A percentile compares a stretch with the other conserved stretches of the same genome.
phyloP scores from a whole-genome alignment of 805 yeast genomes.

The Yamadazyma tumulicola region DNA sequence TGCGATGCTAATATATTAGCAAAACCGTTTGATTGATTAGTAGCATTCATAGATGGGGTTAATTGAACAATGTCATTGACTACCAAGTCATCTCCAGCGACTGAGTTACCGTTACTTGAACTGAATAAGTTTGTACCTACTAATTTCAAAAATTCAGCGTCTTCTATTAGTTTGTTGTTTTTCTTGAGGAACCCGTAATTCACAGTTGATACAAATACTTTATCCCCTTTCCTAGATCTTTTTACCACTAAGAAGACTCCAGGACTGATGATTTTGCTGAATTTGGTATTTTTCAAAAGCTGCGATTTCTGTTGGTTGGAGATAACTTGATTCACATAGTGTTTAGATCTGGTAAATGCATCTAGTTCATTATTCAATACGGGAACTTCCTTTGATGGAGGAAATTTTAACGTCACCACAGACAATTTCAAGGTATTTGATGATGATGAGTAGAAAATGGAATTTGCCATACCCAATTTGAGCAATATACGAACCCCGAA shows the following conservation, averaged over 20 bases:
- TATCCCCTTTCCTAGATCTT: slow-evolving; percentile 42
- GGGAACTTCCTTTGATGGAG: slow-evolving; percentile 54
- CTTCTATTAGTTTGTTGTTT: slow-evolving; percentile 69
- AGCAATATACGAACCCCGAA: slow-evolving; percentile 79
- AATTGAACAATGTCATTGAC: slow-evolving; percentile 74
- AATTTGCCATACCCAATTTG: slow-evolving; percentile 41
- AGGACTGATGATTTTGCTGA: slow-evolving; percentile 69
- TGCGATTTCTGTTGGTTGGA: slow-evolving; percentile 47
- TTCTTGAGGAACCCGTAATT: slow-evolving; percentile 83
- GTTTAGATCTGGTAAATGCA: slow-evolving; percentile 38
- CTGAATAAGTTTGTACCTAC: not conserved
- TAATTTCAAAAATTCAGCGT: slow-evolving; percentile 63
- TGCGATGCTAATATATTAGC: slow-evolving; percentile 87
- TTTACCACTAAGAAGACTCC: slow-evolving; percentile 78
- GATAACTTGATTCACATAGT: slow-evolving; percentile 36
- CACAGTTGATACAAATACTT: slow-evolving; percentile 71
- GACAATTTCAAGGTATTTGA: slow-evolving; percentile 25
- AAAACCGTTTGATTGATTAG: slow-evolving; percentile 74
- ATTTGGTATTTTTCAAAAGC: slow-evolving; percentile 55
- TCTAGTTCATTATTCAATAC: slow-evolving; percentile 38
- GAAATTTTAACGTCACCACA: slow-evolving; percentile 53
- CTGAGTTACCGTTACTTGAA: slow-evolving; percentile 1
- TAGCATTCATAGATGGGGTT: slow-evolving; percentile 67
- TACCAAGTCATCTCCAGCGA: slow-evolving; percentile 17
- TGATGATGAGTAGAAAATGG: slow-evolving; percentile 14